phyloP scores from a whole-genome alignment of 768 basidiomycete genomes.

The Rhodosporidiobolus odoratus region DNA sequence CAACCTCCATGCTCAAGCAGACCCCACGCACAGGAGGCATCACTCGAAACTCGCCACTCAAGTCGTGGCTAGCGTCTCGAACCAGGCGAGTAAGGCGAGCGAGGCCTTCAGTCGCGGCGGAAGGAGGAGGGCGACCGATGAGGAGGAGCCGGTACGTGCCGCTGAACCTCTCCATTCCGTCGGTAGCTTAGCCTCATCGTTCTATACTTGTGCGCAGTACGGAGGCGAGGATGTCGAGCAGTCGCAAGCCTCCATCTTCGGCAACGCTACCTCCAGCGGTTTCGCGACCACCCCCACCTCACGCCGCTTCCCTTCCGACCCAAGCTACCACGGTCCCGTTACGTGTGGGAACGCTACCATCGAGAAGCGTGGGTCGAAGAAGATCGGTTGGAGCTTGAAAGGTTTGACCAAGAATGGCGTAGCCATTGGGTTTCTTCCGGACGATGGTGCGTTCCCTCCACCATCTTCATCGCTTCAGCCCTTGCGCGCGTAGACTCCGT shows the following conservation, averaged over 20 bases:
- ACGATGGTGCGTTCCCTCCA: constrained; percentile 20
- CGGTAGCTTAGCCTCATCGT: neutral
- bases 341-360: neutral
- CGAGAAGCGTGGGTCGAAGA: neutral
- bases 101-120: neutral
- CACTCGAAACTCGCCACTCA: neutral
- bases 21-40: neutral
- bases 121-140: neutral
- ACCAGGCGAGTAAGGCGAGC: neutral
- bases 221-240: neutral
- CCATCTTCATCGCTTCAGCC: neutral
- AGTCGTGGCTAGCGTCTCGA: neutral
- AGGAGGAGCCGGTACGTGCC: neutral
- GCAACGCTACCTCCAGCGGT: neutral
- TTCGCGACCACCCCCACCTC: constrained; percentile 5
- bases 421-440: constrained; percentile 36
- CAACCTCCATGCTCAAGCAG: neutral
- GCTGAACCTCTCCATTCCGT: no score
- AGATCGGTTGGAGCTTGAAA: constrained; percentile 13
- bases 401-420: constrained; percentile 34
- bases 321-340: neutral
- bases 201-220: no score
- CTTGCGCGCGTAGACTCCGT: neutral
- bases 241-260: neutral
- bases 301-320: constrained; percentile 4